Conservation (phyloP, 305 asterid genomes). For the Rubia occidens region DNA sequence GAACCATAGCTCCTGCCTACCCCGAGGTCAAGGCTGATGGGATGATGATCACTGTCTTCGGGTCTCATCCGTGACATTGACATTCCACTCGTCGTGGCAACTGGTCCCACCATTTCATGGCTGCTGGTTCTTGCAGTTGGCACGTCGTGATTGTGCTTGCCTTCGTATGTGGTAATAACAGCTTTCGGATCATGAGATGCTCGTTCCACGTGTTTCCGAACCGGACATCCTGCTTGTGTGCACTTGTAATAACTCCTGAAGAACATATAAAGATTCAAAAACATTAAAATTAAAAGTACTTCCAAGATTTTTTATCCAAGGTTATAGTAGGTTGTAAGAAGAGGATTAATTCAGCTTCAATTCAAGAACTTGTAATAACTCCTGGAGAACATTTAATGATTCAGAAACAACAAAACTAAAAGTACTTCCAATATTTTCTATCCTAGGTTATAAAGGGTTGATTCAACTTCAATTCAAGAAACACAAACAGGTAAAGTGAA, state of each 20-base stretch:
- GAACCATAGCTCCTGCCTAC: conserved; percentile 50
- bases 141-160: conserved; percentile 89
- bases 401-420: background rate
- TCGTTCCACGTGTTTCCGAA: conserved; percentile 92
- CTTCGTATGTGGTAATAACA: conserved; percentile 92
- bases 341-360: too few species aligned
- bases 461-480: background rate
- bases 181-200: conserved; percentile 95
- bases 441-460: background rate
- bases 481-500: background rate
- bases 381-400: conserved; percentile 37
- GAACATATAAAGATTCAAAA: conserved; percentile 13
- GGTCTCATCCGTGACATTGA: conserved; percentile 29
- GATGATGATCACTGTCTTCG: conserved; percentile 29
- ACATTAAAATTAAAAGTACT: background rate
- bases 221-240: conserved; percentile 77
- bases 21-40: conserved; percentile 75
- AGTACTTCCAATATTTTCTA: background rate
- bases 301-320: background rate
- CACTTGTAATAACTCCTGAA: conserved; percentile 95
- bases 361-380: conserved; percentile 61
- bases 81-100: conserved; percentile 25
- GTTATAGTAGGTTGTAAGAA: too few species aligned
- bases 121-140: conserved; percentile 62
- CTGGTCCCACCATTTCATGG: conserved; percentile 46